Evolutionary conservation across 495 filamentous ascomycete genomes (phyloP).

Genomic region (Aspergillus ellipticus): DNA sequence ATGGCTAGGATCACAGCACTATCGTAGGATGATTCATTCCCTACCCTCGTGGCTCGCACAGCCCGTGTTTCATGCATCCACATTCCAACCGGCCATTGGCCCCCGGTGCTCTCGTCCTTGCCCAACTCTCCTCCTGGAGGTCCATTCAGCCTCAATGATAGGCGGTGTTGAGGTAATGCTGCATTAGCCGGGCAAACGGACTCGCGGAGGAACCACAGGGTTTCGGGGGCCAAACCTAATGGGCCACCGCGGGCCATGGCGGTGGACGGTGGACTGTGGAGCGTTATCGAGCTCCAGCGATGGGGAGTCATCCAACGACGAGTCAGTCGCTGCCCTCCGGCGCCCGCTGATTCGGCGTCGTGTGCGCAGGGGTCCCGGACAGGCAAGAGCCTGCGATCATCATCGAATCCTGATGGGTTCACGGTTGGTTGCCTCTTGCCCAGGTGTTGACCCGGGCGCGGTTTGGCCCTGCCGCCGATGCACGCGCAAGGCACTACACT

Average conservation of each 20-base stretch:
- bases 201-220: background rate
- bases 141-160: slow-evolving; percentile 9
- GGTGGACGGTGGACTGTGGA: background rate
- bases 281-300: background rate
- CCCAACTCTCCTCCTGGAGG: background rate
- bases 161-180: slow-evolving; percentile 3
- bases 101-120: background rate
- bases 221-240: slow-evolving; percentile 1
- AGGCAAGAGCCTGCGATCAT: background rate
- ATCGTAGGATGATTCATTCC: background rate
- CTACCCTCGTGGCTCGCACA: slow-evolving; percentile 4
- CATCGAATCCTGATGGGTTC: background rate
- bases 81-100: background rate
- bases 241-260: background rate
- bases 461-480: background rate
- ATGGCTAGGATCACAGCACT: too few species aligned
- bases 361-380: background rate
- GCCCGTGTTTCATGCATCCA: background rate
- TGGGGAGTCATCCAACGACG: background rate
- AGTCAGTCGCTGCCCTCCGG: background rate
- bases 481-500: background rate
- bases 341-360: background rate
- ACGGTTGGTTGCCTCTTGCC: background rate
- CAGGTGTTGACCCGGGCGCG: background rate
- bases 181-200: slow-evolving; percentile 1